phyloP scores from a whole-genome alignment of 1,139 yeast genomes.

The Geotrichum cucujoidarum region DNA sequence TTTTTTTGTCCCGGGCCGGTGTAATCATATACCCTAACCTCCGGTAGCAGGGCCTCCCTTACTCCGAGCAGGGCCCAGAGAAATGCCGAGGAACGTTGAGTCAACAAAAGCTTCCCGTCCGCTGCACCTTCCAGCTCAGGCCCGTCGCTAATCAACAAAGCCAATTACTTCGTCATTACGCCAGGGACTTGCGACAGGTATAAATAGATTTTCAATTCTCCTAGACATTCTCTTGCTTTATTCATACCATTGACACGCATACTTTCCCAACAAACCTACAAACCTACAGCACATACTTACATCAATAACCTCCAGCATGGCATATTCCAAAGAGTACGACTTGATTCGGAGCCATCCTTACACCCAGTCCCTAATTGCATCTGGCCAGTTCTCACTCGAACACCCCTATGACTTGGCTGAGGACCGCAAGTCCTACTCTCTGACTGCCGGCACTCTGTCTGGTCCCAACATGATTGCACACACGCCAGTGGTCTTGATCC shows the following conservation, averaged over 20 bases:
- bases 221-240: too few relatives aligned
- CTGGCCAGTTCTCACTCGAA: slow-evolving; percentile 25
- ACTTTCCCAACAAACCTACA: too few relatives aligned
- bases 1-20: neutral
- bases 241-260: neutral
- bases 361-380: slow-evolving; percentile 23
- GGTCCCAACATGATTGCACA: slow-evolving; percentile 33
- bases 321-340: slow-evolving; percentile 23
- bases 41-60: neutral
- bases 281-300: too few relatives aligned
- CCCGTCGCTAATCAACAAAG: too few relatives aligned
- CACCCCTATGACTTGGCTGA: slow-evolving; percentile 29
- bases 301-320: too few relatives aligned
- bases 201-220: neutral
- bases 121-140: too few relatives aligned
- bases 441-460: slow-evolving; percentile 35
- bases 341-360: slow-evolving; percentile 26
- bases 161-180: too few relatives aligned
- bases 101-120: neutral
- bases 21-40: slow-evolving; percentile 8
- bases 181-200: too few relatives aligned
- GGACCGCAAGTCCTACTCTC: slow-evolving; percentile 26
- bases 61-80: neutral
- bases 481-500: slow-evolving; percentile 33
- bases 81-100: neutral